Evolutionary conservation across 495 filamentous ascomycete genomes (phyloP).

Genomic region (Aspergillus mulundensis): DNA sequence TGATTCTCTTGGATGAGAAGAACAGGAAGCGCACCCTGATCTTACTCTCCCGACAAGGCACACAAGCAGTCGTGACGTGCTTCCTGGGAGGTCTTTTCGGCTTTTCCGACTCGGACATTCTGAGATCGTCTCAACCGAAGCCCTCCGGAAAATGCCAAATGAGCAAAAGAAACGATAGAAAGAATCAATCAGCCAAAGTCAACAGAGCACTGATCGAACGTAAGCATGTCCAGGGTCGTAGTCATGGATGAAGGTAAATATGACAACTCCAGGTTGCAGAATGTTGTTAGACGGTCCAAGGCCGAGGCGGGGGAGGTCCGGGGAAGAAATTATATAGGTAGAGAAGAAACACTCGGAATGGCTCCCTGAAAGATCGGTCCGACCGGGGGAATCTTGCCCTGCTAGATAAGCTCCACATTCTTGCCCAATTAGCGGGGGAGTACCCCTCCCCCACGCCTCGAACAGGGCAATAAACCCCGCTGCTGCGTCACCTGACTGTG

Average conservation of each 20-base stretch:
- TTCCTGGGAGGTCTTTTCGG: constrained; percentile 37
- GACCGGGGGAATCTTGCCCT: constrained; percentile 5
- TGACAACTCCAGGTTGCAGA: background rate
- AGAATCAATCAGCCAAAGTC: constrained; percentile 20
- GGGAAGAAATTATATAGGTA: background rate
- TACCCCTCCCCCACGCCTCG: background rate
- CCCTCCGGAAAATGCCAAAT: background rate
- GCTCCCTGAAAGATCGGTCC: constrained; percentile 3
- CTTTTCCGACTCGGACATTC: constrained; percentile 33
- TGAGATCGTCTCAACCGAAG: background rate
- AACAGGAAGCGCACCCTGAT: constrained; percentile 39
- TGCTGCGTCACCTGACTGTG: background rate
- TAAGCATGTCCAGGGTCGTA: constrained; percentile 8
- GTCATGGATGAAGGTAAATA: constrained; percentile 8
- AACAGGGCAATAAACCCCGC: background rate
- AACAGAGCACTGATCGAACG: constrained; percentile 9
- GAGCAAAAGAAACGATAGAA: background rate
- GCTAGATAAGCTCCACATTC: background rate
- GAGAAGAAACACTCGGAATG: background rate
- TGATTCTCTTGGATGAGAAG: background rate
- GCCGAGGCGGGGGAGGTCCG: background rate
- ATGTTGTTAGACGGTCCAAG: background rate
- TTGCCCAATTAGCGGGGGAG: background rate
- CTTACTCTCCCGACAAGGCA: constrained; percentile 48
- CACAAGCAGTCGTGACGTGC: constrained; percentile 48